These are phyloP conservation scores for Apiotrichum mycotoxinovorans DNA, from an alignment of 1,284 basidiomycete genomes.

Conservation along the genomic window DNA sequence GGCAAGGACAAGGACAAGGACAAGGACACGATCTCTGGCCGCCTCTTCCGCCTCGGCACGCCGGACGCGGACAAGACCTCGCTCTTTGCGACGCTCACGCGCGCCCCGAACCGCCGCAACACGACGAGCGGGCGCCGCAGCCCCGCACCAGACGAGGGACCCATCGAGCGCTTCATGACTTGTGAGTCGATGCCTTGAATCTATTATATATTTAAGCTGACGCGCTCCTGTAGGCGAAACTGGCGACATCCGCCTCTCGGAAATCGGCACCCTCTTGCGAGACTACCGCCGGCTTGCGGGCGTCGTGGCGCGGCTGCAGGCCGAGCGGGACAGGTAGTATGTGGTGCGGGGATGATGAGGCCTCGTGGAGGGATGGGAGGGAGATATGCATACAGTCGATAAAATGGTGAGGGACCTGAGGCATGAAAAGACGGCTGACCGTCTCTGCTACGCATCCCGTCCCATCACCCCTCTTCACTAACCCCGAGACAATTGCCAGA, in stretches of 20 bases:
- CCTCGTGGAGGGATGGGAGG: too few species aligned
- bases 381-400: too few species aligned
- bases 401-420: too few species aligned
- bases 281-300: slow-evolving; percentile 63
- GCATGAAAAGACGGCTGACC: too few species aligned
- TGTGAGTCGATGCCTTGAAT: slow-evolving; percentile 25
- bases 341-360: too few species aligned
- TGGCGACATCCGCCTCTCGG: slow-evolving; percentile 69
- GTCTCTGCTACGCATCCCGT: too few species aligned
- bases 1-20: background rate
- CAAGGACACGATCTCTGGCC: background rate
- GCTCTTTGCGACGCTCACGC: slow-evolving; percentile 10
- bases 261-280: slow-evolving; percentile 66
- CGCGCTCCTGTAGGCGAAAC: slow-evolving; percentile 56
- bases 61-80: background rate
- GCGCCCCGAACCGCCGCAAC: slow-evolving; percentile 1
- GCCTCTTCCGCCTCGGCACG: background rate
- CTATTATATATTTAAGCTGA: background rate
- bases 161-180: slow-evolving; percentile 46
- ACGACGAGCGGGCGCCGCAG: background rate
- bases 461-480: too few species aligned
- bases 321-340: background rate
- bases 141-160: slow-evolving; percentile 24
- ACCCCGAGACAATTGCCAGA: too few species aligned
- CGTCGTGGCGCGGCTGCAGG: slow-evolving; percentile 23